Base-by-base conservation (phyloP, 345 rosid genomes). In the Eucalyptus caleyi region DNA sequence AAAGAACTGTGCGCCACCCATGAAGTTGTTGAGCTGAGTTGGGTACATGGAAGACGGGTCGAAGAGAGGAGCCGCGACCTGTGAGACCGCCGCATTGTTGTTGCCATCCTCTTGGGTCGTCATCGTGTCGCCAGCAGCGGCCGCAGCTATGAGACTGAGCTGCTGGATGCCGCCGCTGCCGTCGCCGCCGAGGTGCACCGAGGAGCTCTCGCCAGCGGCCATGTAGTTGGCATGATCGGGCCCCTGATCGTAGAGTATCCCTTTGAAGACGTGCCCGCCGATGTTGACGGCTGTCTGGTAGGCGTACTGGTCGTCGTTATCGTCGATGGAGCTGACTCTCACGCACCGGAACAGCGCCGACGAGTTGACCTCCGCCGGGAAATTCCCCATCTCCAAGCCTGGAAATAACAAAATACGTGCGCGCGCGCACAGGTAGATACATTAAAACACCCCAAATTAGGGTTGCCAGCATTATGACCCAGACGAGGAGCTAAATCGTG, bases 231-330 rank as follows among this genome's bases (percentile, higher is more conserved):
- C 54, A 27, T 81, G 91, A 87, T 97, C 97, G 82, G 95, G 95
- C 60, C 99, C 99, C 87, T 96, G 98, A 93, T 97, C 98, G 89
- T 97, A 97, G 80, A 97, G 94, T 91, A 97, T 93, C 87, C 99
- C 99, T 89, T 95, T 97, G 94, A 97, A 97, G 42, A 97, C 89
- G 89, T 96, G 99, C 27, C 99, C 99, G 45, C 96, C 95, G 11
- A 97, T 97, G 92, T 94, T 96, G 50, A 97, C 96, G 19, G 95
- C 94, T 54, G 99, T 94, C 93, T 96, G 97, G 92, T 97, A 97
- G 44, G 99, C 99, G 37, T 90, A 95, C 89, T 96, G 96, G 14
- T 97, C 99, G 21, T 95, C 97, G 32, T 56, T 62, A 50, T 97
- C 99, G 50, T 96, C 98, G 51, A 95, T 62, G 59, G 94, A 89